phyloP scores from a whole-genome alignment of 257 asterid genomes.

The Solanum ossicruentum region DNA sequence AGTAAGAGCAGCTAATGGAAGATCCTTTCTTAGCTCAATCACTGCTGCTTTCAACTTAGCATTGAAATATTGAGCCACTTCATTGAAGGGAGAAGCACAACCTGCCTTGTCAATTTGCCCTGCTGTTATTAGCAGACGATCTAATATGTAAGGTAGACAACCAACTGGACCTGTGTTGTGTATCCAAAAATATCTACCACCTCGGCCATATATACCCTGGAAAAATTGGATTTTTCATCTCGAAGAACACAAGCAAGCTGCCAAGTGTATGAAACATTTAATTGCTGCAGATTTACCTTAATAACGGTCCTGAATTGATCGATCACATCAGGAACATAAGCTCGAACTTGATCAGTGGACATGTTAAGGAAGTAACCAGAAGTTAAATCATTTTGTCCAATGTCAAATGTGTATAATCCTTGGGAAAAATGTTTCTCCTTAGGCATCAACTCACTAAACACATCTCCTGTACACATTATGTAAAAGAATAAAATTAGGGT shows the following conservation, averaged over 20 bases:
- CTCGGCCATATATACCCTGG: constrained; percentile 38
- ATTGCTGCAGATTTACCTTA: constrained; percentile 24
- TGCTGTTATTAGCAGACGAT: constrained; percentile 28
- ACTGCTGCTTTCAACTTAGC: constrained; percentile 35
- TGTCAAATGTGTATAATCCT: constrained; percentile 74
- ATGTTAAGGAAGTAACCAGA: constrained; percentile 68
- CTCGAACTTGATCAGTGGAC: constrained; percentile 66
- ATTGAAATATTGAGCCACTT: constrained; percentile 58
- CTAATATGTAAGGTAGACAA: constrained; percentile 62
- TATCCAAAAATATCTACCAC: constrained; percentile 88
- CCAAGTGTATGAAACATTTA: too few relatives aligned
- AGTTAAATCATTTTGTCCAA: constrained; percentile 78
- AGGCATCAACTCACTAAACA: constrained; percentile 42
- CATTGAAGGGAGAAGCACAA: constrained; percentile 56
- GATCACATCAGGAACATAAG: constrained; percentile 53
- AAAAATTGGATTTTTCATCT: too few relatives aligned
- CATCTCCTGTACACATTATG: constrained; percentile 26
- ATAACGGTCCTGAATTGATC: constrained; percentile 48
- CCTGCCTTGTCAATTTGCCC: constrained; percentile 49
- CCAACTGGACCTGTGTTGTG: constrained; percentile 93
- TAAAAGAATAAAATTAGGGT: background rate
- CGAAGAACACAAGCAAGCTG: too few relatives aligned
- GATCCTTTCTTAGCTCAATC: constrained; percentile 31
- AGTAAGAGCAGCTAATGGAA: constrained; percentile 56
- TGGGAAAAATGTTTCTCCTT: constrained; percentile 22